phyloP scores from a whole-genome alignment of 164 flowering plant species.

The Malania oleifera region DNA sequence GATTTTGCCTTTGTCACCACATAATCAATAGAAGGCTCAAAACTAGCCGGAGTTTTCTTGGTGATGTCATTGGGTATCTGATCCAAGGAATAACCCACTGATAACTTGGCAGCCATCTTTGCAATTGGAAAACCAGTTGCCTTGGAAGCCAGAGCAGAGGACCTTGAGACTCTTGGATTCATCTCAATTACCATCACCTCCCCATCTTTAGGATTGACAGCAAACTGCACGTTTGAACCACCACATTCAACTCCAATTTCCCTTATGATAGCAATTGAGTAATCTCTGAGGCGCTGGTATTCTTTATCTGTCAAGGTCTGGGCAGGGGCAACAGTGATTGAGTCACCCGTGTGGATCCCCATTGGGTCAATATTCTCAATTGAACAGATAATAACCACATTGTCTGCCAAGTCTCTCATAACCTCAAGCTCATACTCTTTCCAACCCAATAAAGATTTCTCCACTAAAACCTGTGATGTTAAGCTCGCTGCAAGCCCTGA shows the following conservation, averaged over 20 bases:
- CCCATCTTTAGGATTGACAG: conserved; percentile 85
- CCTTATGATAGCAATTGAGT: conserved; percentile 81
- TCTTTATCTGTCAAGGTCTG: conserved; percentile 94
- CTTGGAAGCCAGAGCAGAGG: conserved; percentile 95
- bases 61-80: conserved; percentile 96
- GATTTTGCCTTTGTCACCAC: conserved; percentile 91
- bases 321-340: conserved; percentile 95
- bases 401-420: conserved; percentile 95
- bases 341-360: conserved; percentile 97
- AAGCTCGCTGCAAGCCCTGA: conserved; percentile 88
- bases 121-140: conserved; percentile 99
- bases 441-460: conserved; percentile 97
- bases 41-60: conserved; percentile 94
- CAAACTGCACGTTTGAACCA: conserved; percentile 97
- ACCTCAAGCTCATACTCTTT: conserved; percentile 98
- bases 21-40: conserved; percentile 98
- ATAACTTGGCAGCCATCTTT: conserved; percentile 93
- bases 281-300: conserved; percentile 91
- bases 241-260: conserved; percentile 99
- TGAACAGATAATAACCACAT: conserved; percentile 93
- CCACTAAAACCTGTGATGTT: conserved; percentile 87
- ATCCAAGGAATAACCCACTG: conserved; percentile 85
- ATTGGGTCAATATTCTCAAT: conserved; percentile 94
- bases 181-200: conserved; percentile 99
- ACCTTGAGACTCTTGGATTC: conserved; percentile 97